Evolutionary conservation across 352 stramenopile species (phyloP).

Genomic region (Pythium scleroteichum): DNA sequence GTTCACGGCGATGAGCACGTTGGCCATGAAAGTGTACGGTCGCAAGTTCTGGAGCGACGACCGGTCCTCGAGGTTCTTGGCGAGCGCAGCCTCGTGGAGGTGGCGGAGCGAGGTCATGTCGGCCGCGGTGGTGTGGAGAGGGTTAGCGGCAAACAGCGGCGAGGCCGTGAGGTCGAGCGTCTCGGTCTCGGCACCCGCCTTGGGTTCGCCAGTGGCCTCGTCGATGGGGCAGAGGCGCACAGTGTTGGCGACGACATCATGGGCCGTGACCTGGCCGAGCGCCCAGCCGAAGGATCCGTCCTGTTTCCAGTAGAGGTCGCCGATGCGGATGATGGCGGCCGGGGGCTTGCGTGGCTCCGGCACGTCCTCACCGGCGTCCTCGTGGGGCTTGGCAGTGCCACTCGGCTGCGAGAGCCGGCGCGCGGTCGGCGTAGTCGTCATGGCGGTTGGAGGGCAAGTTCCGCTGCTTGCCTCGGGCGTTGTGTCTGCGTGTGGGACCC

Average conservation of each 20-base stretch:
- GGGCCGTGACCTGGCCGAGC: slow-evolving; percentile 66
- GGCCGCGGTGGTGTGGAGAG: slow-evolving; percentile 64
- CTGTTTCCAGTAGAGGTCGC: slow-evolving; percentile 84
- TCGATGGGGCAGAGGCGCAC: slow-evolving; percentile 61
- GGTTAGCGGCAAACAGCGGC: slow-evolving; percentile 71
- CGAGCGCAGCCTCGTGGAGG: slow-evolving; percentile 81
- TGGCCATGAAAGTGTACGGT: slow-evolving; percentile 88
- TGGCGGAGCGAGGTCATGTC: slow-evolving; percentile 87
- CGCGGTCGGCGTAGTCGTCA: slow-evolving; percentile 1
- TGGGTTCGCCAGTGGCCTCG: slow-evolving; percentile 58
- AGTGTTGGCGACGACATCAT: slow-evolving; percentile 35
- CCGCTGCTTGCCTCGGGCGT: slow-evolving; percentile 9
- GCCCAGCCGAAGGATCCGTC: slow-evolving; percentile 61
- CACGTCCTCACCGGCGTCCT: slow-evolving; percentile 2
- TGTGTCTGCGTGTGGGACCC: not conserved
- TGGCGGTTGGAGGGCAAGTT: slow-evolving; percentile 8
- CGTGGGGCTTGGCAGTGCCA: not conserved
- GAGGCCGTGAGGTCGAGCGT: slow-evolving; percentile 42
- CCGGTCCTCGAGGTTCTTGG: slow-evolving; percentile 88
- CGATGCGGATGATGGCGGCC: slow-evolving; percentile 43
- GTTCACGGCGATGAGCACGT: slow-evolving; percentile 87
- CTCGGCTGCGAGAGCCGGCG: slow-evolving; percentile 6
- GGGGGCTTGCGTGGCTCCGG: slow-evolving; percentile 10
- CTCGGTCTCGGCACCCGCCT: slow-evolving; percentile 29
- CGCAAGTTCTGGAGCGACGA: slow-evolving; percentile 68